phyloP scores from a whole-genome alignment of 2,329 filamentous ascomycete species.

The Paecilomyces niveus region DNA sequence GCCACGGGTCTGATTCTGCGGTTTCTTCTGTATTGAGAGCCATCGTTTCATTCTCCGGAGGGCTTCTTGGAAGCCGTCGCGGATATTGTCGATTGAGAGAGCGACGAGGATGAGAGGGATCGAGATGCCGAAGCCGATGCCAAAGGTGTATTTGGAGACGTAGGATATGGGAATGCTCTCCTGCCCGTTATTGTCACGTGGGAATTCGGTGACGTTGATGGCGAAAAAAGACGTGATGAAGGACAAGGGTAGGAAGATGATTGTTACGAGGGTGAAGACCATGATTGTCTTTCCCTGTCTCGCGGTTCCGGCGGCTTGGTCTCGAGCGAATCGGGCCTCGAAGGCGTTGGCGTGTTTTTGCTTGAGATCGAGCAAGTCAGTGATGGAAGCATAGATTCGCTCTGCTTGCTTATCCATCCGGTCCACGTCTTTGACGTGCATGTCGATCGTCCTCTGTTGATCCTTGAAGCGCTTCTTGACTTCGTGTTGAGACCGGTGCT shows the following conservation, averaged over 20 bases:
- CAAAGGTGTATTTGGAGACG: constrained; percentile 51
- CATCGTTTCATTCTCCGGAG: constrained; percentile 16
- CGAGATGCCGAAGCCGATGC: constrained; percentile 48
- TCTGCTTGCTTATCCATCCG: constrained; percentile 58
- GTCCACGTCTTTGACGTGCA: constrained; percentile 53
- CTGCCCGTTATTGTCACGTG: constrained; percentile 21
- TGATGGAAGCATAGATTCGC: constrained; percentile 53
- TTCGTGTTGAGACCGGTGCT: constrained; percentile 36
- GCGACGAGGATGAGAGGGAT: constrained; percentile 44
- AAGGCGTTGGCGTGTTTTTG: constrained; percentile 64
- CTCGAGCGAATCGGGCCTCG: constrained; percentile 51
- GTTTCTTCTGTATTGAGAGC: constrained; percentile 3
- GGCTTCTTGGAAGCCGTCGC: constrained; percentile 20
- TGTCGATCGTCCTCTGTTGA: constrained; percentile 51
- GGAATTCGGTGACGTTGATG: constrained; percentile 47
- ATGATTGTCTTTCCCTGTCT: constrained; percentile 51
- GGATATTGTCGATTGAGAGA: constrained; percentile 38
- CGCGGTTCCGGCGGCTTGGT: constrained; percentile 56
- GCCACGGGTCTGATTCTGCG: background rate
- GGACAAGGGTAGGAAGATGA: constrained; percentile 49
- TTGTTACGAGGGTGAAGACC: constrained; percentile 55
- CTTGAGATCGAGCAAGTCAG: constrained; percentile 59
- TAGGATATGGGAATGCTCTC: constrained; percentile 40
- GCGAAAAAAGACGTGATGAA: constrained; percentile 52
- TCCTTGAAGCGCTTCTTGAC: constrained; percentile 50